Base-by-base conservation (phyloP, 108 stramenopile genomes). In the Cyclotella choctawhatcheeana region DNA sequence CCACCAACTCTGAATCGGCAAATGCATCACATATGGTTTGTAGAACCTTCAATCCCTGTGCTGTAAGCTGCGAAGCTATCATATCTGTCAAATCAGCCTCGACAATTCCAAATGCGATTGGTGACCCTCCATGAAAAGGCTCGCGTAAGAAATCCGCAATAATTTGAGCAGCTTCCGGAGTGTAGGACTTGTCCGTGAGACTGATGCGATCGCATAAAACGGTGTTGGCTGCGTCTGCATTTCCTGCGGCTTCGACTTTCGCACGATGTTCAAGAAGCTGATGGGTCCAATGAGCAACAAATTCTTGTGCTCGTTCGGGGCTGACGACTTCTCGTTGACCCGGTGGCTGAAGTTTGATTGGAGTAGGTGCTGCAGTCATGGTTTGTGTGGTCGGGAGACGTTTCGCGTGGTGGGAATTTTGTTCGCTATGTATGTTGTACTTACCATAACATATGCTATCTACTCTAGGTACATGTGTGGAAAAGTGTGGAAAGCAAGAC, bases 21-120 rank as follows among this genome's bases (percentile, higher is more conserved):
- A 85, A 85, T 20, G 79, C 78, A 70, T 79, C 73, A 48, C 79
- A 82, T 17, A 85, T 78, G 12, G 71, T 67, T 44, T 56, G 50
- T 1, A 85, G 61, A 14, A 81, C 79, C 17, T 69, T 58, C 31
- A 85, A 24, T 59, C 79, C 84, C 81, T 74, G 59, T 35, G 62
- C 76, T 17, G 81, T 81, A 63, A 65, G 37, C 27, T 67, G 73
- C 18, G 51, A 48, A 5, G 84, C 81, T 30, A 85, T 85, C 54
- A 82, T 74, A 44, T 85, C 81, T 2, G 59, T 60, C 34, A 81
- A 58, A 69, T 82, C 72, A 22, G 74, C 73, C 32, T 67, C 40
- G 12, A 72, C 65, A 10, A 82, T 79, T 32, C 77, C 81, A 37
- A 44, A 22, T 14, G 81, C 77, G 34, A 85, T 64, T 55, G 83